Percentiles rank a stretch among this genome's conserved stretches.
These are phyloP conservation scores for Candida schatavii DNA, from an alignment of 805 yeast species.

Conservation along the genomic window DNA sequence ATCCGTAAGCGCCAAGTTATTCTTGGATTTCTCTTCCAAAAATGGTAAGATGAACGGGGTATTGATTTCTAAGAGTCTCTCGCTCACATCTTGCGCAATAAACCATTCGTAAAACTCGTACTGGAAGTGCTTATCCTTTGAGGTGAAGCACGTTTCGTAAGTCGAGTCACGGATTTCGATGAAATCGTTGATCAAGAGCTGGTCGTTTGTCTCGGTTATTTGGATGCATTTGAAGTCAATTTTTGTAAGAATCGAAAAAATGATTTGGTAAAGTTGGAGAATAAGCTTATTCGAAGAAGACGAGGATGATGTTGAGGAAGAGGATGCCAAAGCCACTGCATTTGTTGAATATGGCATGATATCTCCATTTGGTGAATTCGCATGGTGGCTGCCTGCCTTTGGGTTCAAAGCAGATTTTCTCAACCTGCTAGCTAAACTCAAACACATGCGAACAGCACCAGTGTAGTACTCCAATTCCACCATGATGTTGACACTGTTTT, in stretches of 20 bases:
- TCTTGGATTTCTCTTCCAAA: conserved; percentile 62
- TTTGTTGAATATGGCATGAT: too few species aligned
- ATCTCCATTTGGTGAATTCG: too few species aligned
- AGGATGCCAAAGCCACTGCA: background rate
- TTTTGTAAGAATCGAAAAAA: conserved; percentile 71
- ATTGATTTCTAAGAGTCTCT: conserved; percentile 71
- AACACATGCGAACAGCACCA: conserved; percentile 80
- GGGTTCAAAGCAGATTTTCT: conserved; percentile 1
- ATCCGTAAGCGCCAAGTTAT: conserved; percentile 72
- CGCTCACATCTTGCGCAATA: conserved; percentile 71
- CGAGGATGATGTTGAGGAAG: conserved; percentile 5
- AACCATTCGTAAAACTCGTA: conserved; percentile 93
- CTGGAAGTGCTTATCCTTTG: conserved; percentile 83
- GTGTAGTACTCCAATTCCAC: conserved; percentile 72
- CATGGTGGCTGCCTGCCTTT: background rate
- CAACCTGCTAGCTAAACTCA: conserved; percentile 69
- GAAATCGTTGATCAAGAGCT: conserved; percentile 46
- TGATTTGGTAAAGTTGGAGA: conserved; percentile 60
- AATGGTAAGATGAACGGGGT: conserved; percentile 80
- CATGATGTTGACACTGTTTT: conserved; percentile 78
- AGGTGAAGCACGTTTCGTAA: conserved; percentile 69
- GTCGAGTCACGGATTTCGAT: conserved; percentile 65
- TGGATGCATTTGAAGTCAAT: conserved; percentile 64
- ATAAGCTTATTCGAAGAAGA: conserved; percentile 19
- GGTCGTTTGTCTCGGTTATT: conserved; percentile 32